Base-by-base conservation (phyloP, 164 flowering plant genomes). In the Vitis labrusca region DNA sequence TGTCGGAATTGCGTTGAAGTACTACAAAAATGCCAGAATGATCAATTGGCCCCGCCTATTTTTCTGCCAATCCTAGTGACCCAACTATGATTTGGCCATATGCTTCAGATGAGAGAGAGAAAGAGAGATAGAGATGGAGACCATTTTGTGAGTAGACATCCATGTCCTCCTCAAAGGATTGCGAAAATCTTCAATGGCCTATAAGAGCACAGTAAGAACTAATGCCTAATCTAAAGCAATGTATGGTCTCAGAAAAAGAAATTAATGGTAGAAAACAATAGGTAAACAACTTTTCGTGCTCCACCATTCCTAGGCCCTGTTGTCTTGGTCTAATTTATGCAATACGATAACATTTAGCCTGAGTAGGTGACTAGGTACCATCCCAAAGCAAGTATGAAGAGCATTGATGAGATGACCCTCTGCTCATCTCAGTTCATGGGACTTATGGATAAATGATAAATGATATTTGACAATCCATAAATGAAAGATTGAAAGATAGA, bases 101-200 rank as follows among this genome's bases (percentile, higher is more conserved):
- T 23, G 27, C 27, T 23, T 23, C 27, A 23, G 27, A 23, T 23
- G 27, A 23, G 27, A 23, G 27, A 23, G 27, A 23, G 27, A 23
- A 23, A 23, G 27, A 23, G 27, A 23, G 27, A 23, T 1, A 23
- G 27, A 52, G 9, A 32, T n/a, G n/a, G 19, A 9, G 9, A 19
- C 15, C 5, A 5, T 27, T 29, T 48, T 5, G 23, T 70, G 74
- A 73, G 72, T 78, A 61, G 78, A 78, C 65, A 74, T 68, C 78
- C 78, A 78, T 65, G 50, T 62, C 73, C 70, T 51, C 54, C 56
- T 56, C 30, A 32, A 51, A 50, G 67, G 76, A 72, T 78, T 59
- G 63, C 10, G 74, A 51, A 72, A 72, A 72, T 72, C 78, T 63
- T 23, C 3, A 14, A 50, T 49, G 52, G 66, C 81, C 76, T 53